These are phyloP conservation scores for Rostrohypoxylon terebratum DNA, from an alignment of 495 filamentous ascomycete genomes.

Conservation along the genomic window DNA sequence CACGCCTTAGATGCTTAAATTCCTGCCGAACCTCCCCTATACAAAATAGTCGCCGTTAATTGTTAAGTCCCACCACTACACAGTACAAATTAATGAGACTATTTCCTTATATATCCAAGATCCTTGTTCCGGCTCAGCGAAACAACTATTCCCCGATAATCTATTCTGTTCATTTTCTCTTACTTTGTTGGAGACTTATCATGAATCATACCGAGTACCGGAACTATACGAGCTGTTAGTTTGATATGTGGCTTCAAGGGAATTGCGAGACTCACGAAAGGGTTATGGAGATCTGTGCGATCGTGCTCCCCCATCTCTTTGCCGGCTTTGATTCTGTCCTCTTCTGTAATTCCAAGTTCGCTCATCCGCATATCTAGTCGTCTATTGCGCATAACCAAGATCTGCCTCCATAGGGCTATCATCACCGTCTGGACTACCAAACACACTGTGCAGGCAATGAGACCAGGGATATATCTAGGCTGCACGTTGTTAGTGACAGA, in stretches of 20 bases:
- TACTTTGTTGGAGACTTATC: background rate
- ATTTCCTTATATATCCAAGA: too few species aligned
- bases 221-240: slow-evolving; percentile 25
- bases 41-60: too few species aligned
- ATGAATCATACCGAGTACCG: slow-evolving; percentile 26
- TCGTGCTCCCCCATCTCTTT: slow-evolving; percentile 46
- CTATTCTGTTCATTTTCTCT: background rate
- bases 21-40: too few species aligned
- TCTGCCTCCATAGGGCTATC: slow-evolving; percentile 33
- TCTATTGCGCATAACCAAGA: slow-evolving; percentile 38
- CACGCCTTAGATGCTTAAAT: background rate
- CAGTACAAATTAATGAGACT: too few species aligned
- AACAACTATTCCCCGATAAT: too few species aligned
- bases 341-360: slow-evolving; percentile 41
- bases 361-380: slow-evolving; percentile 32
- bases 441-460: slow-evolving; percentile 30
- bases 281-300: slow-evolving; percentile 43
- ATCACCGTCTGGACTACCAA: slow-evolving; percentile 28
- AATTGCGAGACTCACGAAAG: slow-evolving; percentile 27
- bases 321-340: slow-evolving; percentile 36
- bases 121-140: too few species aligned
- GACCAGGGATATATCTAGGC: slow-evolving; percentile 40
- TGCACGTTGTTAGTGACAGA: slow-evolving; percentile 5
- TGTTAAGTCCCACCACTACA: too few species aligned
- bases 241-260: background rate